Evolutionary conservation across 2,329 filamentous ascomycete genomes (phyloP).

Genomic region (Elsinoe batatas): DNA sequence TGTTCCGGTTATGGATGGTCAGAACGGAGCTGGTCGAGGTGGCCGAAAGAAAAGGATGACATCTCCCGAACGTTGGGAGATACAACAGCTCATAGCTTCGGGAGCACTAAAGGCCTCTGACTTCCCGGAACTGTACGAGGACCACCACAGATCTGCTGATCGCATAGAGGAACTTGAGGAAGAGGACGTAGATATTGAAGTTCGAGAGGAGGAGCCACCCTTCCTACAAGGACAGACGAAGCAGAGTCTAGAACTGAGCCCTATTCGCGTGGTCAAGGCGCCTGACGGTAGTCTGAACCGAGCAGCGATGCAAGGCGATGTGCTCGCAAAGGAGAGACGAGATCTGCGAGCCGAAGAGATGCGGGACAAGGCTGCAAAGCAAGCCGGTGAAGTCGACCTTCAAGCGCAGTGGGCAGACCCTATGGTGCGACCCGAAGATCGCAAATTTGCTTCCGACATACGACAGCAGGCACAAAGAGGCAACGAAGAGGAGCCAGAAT

Average conservation of each 20-base stretch:
- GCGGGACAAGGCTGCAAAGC: constrained; percentile 65
- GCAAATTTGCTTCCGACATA: constrained; percentile 82
- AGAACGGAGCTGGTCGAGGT: constrained; percentile 41
- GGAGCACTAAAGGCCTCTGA: constrained; percentile 87
- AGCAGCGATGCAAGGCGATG: constrained; percentile 86
- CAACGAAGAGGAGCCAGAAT: constrained; percentile 63
- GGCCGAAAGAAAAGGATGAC: constrained; percentile 81
- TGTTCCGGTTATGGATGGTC: constrained; percentile 55
- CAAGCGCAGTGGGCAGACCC: constrained; percentile 93
- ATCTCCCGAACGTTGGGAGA: constrained; percentile 95
- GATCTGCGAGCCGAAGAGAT: constrained; percentile 83
- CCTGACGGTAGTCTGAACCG: constrained; percentile 97
- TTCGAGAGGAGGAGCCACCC: constrained; percentile 89
- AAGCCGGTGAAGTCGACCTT: constrained; percentile 68
- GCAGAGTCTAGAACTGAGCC: constrained; percentile 86
- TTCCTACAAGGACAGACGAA: constrained; percentile 95
- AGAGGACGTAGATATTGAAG: constrained; percentile 94
- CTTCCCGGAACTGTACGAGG: constrained; percentile 88
- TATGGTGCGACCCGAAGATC: constrained; percentile 76
- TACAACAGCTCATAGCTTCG: constrained; percentile 89
- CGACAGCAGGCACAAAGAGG: constrained; percentile 55
- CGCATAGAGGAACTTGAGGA: constrained; percentile 83
- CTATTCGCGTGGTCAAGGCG: constrained; percentile 92
- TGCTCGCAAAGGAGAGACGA: constrained; percentile 77
- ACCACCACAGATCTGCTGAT: constrained; percentile 71